Percentiles rank a stretch among this genome's conserved stretches.
Evolutionary conservation across 176 grass and related monocot species (phyloP).

Genomic region (Musa beccarii): DNA sequence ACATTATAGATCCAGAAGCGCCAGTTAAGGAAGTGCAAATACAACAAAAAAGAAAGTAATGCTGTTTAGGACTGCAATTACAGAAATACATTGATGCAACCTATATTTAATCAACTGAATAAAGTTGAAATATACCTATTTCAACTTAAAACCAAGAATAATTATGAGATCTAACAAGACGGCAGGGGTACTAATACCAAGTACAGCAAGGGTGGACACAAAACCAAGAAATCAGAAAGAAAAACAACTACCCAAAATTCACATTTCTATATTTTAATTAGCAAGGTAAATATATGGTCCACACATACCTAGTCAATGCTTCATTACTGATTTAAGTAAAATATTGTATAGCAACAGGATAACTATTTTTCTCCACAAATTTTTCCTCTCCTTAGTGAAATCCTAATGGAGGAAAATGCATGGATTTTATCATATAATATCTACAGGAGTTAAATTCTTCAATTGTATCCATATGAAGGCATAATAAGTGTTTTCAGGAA

Average conservation of each 20-base stretch:
- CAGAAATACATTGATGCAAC: neutral
- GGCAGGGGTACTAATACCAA: no score
- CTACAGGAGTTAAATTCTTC: neutral
- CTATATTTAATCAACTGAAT: neutral
- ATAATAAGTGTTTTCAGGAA: conserved; percentile 7
- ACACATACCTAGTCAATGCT: neutral
- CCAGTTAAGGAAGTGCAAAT: neutral
- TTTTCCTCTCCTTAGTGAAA: neutral
- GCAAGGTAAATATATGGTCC: neutral
- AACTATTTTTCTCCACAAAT: neutral
- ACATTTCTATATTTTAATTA: neutral
- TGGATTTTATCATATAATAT: neutral
- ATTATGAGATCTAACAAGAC: neutral
- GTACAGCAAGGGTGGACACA: neutral
- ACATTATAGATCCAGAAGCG: neutral
- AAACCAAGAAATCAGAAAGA: neutral
- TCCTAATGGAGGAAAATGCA: neutral
- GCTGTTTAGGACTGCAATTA: neutral
- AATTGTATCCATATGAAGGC: neutral
- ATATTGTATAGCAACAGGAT: neutral
- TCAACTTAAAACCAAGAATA: neutral
- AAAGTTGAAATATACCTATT: neutral
- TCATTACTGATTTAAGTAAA: neutral
- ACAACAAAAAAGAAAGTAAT: neutral
- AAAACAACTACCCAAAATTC: neutral